Percentiles rank a stretch among this genome's conserved stretches.
phyloP scores from a whole-genome alignment of 2,329 filamentous ascomycete species.

The Blumeria hordei region DNA sequence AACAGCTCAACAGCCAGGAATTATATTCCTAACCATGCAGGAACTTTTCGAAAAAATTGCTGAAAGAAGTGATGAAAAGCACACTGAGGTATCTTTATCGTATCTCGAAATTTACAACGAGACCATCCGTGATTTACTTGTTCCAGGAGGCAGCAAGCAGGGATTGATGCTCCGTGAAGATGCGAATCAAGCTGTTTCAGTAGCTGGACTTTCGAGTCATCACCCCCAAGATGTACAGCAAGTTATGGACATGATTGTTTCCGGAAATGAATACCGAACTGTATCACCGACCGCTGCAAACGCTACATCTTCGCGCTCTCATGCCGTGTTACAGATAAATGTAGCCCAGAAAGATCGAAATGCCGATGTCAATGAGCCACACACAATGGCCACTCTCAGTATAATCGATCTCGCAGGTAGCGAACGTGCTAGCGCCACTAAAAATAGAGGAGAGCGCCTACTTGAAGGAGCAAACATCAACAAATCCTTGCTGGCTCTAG shows the following conservation, averaged over 20 bases:
- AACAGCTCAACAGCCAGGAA: conserved; percentile 75
- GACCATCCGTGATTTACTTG: conserved; percentile 81
- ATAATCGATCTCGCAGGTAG: conserved; percentile 96
- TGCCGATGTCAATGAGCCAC: conserved; percentile 73
- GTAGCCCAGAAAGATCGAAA: conserved; percentile 85
- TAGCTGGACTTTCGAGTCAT: conserved; percentile 75
- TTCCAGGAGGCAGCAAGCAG: conserved; percentile 54
- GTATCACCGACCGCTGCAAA: conserved; percentile 95
- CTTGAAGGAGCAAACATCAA: conserved; percentile 97
- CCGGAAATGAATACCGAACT: conserved; percentile 80
- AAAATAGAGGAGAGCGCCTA: conserved; percentile 78
- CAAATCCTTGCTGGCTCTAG: conserved; percentile 82
- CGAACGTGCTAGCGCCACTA: conserved; percentile 85
- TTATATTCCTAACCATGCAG: conserved; percentile 98
- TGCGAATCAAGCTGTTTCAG: conserved; percentile 75
- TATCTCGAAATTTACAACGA: conserved; percentile 99
- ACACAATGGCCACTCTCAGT: conserved; percentile 93
- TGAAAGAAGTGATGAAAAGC: conserved; percentile 68
- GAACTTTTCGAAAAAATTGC: conserved; percentile 89
- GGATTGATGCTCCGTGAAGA: conserved; percentile 87
- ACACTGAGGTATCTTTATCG: conserved; percentile 72
- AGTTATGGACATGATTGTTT: conserved; percentile 98
- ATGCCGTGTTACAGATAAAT: conserved; percentile 94
- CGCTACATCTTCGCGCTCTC: conserved; percentile 87
- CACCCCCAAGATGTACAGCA: conserved; percentile 77